These are phyloP conservation scores for Niveomyces coronatus DNA, from an alignment of 2,329 filamentous ascomycete genomes.

Conservation along the genomic window DNA sequence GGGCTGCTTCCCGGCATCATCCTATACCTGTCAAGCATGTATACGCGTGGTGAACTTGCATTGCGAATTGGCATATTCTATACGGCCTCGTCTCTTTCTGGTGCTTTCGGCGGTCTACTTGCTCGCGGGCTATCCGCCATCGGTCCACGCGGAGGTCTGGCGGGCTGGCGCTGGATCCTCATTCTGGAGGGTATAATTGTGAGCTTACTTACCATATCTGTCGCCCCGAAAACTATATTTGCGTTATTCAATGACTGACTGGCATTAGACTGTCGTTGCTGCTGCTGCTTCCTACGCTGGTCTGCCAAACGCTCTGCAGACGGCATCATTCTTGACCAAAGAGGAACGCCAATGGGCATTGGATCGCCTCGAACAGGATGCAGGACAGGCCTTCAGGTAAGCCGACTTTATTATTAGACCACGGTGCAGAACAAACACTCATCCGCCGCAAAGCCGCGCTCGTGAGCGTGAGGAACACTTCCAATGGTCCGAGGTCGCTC, in stretches of 20 bases:
- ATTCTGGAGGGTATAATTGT: constrained; percentile 48
- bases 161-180: constrained; percentile 53
- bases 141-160: constrained; percentile 39
- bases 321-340: constrained; percentile 41
- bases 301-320: constrained; percentile 45
- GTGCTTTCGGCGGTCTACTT: constrained; percentile 48
- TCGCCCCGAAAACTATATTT: constrained; percentile 6
- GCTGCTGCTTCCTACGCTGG: constrained; percentile 40
- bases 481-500: constrained; percentile 49
- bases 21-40: constrained; percentile 54
- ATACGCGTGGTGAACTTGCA: constrained; percentile 48
- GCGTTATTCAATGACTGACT: neutral
- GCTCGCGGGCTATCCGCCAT: constrained; percentile 53
- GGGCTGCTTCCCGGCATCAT: constrained; percentile 59
- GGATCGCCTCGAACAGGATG: constrained; percentile 30
- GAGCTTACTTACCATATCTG: no score
- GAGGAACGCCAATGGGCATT: constrained; percentile 42
- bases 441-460: constrained; percentile 12
- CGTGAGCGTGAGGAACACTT: constrained; percentile 36
- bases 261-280: constrained; percentile 44
- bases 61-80: constrained; percentile 58
- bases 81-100: constrained; percentile 53
- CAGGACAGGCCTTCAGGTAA: constrained; percentile 25
- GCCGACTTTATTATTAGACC: neutral
- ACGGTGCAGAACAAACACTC: neutral